Evolutionary conservation across 2,329 filamentous ascomycete species (phyloP).

Genomic region (Kalmusia sp.): DNA sequence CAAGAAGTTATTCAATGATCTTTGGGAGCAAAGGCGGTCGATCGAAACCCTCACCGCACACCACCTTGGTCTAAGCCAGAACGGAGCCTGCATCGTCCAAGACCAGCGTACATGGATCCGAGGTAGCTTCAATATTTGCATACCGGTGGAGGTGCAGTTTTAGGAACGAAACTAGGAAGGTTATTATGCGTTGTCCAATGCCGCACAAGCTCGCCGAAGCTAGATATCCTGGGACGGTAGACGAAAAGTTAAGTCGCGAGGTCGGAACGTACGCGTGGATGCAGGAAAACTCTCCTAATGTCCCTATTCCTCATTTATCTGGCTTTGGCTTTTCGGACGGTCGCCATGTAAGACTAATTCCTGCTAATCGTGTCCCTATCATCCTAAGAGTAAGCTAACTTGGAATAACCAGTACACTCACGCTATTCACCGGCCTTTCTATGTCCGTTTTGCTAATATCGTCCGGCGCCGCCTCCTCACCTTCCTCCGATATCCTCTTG

Average conservation of each 20-base stretch:
- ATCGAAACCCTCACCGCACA: conserved; percentile 16
- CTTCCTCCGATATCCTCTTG: conserved; percentile 5
- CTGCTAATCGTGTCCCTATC: background rate
- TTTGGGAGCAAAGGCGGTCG: conserved; percentile 11
- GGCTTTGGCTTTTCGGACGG: conserved; percentile 36
- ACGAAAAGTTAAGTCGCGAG: conserved; percentile 45
- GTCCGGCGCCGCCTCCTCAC: conserved; percentile 2
- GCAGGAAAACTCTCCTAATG: conserved; percentile 35
- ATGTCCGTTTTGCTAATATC: conserved; percentile 3
- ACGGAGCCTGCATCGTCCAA: conserved; percentile 30
- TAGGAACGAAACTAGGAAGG: conserved; percentile 20
- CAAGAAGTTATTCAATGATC: conserved; percentile 9
- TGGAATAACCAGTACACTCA: conserved; percentile 6
- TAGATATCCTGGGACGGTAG: conserved; percentile 31
- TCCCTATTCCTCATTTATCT: conserved; percentile 35
- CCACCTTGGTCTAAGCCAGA: conserved; percentile 30
- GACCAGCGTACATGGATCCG: conserved; percentile 35
- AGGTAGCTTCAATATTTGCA: conserved; percentile 48
- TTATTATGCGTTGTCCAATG: conserved; percentile 23
- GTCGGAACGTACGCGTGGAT: conserved; percentile 44
- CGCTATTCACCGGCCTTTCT: conserved; percentile 4
- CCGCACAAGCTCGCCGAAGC: conserved; percentile 15
- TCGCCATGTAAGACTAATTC: conserved; percentile 12
- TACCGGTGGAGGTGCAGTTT: conserved; percentile 37
- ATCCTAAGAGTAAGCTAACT: background rate